Base-by-base conservation (phyloP, 75 land plant species). In the Selaginella tamariscina region DNA sequence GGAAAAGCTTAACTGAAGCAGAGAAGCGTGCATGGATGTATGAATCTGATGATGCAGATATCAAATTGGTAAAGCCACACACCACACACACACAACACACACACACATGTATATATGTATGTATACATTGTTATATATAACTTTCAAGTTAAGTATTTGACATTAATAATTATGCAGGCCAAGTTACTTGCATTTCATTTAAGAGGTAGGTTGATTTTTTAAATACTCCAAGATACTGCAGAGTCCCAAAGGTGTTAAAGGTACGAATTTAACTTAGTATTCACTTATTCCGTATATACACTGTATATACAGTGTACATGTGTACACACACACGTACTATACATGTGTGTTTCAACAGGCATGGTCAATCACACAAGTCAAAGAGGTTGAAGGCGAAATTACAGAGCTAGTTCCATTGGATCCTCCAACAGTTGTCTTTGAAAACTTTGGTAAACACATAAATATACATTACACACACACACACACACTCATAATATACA, bases 381-480 rank as follows among this genome's bases (percentile, higher is more conserved):
- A 59, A 59, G 62, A 59, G 21, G 21, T 23, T 2, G 26, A 23
- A 9, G 62, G 62, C 8, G 18, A 26, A 59, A 59, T 59, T 23
- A 59, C 62, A 59, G 62, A 59, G 21, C 21, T 59, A 23, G 21
- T 59, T 23, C 62, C 62, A 8, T 59, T 59, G 62, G 62, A 59
- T 21, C 26, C 62, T 8, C 62, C 62, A 59, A 23, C 26, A n/a
- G 18, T 59, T 23, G 62, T 21, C 21, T 59, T 59, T 59, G 62
- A 59, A 23, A 5, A n/a, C 23, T 59, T 59, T 59, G 62, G 62
- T 59, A 59, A 59, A 21, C 21, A 8, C 21, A 2, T n/a, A n/a
- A n/a, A n/a, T 59, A 23, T 59, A 59, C 62, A 39, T 15, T 39
- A 39, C n/a, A n/a, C n/a, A n/a, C n/a, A 11, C 54, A 11, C 54